Base-by-base conservation (phyloP, 2,329 filamentous ascomycete genomes). In the Talaromyces sp. region DNA sequence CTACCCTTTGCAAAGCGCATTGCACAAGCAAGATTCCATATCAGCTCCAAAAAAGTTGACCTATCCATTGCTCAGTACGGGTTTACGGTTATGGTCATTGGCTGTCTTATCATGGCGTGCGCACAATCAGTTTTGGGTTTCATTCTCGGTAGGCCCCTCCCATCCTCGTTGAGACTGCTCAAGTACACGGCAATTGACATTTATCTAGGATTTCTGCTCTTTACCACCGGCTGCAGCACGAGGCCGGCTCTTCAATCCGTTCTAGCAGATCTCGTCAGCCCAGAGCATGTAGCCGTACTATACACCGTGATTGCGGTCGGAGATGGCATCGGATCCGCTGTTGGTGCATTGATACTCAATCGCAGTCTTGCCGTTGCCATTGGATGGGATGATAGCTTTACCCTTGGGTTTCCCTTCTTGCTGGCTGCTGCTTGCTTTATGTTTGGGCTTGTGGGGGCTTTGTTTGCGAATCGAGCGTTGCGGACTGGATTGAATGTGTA, bases 201-300 rank as follows among this genome's bases (percentile, higher is more conserved):
- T 31, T 35, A 19, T 35, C 11, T 8, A 60, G 57, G 57, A 3
- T 41, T 60, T 22, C 13, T 60, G 27, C 10, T 60, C 25, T 60
- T 60, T n/a, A 60, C 41, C 47, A 60, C 57, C 17, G 60, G 60
- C 19, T 59, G 37, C 9, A 63, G 50, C 33, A 60, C 57, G 31
- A 52, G 52, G 3, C 54, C 43, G 3, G 43, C 39, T 33, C 62
- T 56, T 17, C 62, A 37, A 41, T 58, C 57, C 27, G 41, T 60
- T 37, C 41, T 60, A 19, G 57, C 57, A 17, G 57, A 49, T 35
- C 33, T 60, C 41, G 57, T 60, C 27, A 60, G 41, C n/a, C 57
- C 39, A 6, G 57, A 60, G n/a, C 39, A 60, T 47, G 41, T 60
- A 13, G 41, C 57, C 3, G 41, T 60, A 25, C 57, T 60, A 13